phyloP scores from a whole-genome alignment of 306 rosid species.

The Medicago truncatula region DNA sequence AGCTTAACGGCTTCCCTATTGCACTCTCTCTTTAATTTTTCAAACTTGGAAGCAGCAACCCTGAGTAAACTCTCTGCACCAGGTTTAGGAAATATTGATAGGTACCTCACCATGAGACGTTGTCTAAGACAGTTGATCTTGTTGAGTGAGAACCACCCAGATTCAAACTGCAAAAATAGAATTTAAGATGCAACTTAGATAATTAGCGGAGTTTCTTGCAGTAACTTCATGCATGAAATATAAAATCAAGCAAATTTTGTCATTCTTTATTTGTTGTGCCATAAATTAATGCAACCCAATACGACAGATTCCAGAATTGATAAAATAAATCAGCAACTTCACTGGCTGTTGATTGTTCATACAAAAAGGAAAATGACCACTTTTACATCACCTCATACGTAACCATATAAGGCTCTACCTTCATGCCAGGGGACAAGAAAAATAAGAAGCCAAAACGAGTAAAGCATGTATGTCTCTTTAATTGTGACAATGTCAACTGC shows the following conservation, averaged over 20 bases:
- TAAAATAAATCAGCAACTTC: constrained; percentile 24
- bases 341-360: constrained; percentile 17
- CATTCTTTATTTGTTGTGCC: constrained; percentile 6
- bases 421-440: constrained; percentile 28
- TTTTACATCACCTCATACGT: constrained; percentile 6
- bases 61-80: constrained; percentile 69
- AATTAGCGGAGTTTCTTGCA: constrained; percentile 19
- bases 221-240: constrained; percentile 24
- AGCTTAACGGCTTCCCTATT: constrained; percentile 50
- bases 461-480: constrained; percentile 16
- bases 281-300: constrained; percentile 4
- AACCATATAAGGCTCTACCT: not conserved
- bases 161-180: constrained; percentile 60
- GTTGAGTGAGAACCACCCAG: constrained; percentile 81
- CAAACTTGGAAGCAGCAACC: constrained; percentile 73
- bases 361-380: constrained; percentile 23
- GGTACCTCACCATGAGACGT: constrained; percentile 72
- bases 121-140: constrained; percentile 67
- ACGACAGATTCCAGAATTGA: constrained; percentile 21
- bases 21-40: constrained; percentile 67
- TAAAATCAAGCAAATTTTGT: not conserved
- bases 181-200: constrained; percentile 36
- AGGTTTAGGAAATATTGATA: constrained; percentile 70
- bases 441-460: constrained; percentile 26
- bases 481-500: constrained; percentile 8